A percentile compares a stretch with the other conserved stretches of the same genome.
These are phyloP conservation scores for Yamadazyma epiphylla DNA, from an alignment of 1,139 yeast species.

Conservation along the genomic window DNA sequence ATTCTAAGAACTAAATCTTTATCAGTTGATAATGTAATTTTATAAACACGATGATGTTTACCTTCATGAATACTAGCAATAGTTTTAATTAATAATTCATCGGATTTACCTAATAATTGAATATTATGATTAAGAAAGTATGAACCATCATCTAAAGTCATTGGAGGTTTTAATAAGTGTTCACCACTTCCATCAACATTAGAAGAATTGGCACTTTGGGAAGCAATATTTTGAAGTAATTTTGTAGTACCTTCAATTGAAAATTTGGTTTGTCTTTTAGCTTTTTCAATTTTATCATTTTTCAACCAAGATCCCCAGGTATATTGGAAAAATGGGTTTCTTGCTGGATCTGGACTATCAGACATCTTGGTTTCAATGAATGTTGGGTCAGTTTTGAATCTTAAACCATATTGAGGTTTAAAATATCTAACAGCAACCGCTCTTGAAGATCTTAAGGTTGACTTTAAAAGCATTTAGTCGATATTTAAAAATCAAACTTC, in stretches of 20 bases:
- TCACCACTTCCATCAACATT: constrained; percentile 22
- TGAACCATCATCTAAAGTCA: constrained; percentile 37
- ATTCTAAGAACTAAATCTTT: constrained; percentile 71
- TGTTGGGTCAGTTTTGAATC: constrained; percentile 17
- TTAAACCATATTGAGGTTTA: neutral
- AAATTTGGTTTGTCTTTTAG: constrained; percentile 75
- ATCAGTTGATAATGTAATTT: constrained; percentile 59
- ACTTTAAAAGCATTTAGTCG: no score
- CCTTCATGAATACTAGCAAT: constrained; percentile 90
- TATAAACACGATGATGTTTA: constrained; percentile 84
- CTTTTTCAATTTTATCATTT: constrained; percentile 70
- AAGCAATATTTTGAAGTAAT: constrained; percentile 39
- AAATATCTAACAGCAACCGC: no score
- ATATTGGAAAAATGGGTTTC: constrained; percentile 77
- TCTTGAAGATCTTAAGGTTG: no score
- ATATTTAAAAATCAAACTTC: no score
- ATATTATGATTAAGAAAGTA: constrained; percentile 45
- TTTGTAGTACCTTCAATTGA: constrained; percentile 71
- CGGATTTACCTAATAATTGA: constrained; percentile 37
- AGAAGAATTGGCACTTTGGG: constrained; percentile 13
- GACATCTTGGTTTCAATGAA: constrained; percentile 50
- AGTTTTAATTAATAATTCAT: constrained; percentile 53
- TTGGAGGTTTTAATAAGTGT: constrained; percentile 30
- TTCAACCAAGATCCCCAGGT: constrained; percentile 95
- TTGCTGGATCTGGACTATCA: constrained; percentile 64